Conservation (phyloP, 768 basidiomycete species). For the Terana coerulea region DNA sequence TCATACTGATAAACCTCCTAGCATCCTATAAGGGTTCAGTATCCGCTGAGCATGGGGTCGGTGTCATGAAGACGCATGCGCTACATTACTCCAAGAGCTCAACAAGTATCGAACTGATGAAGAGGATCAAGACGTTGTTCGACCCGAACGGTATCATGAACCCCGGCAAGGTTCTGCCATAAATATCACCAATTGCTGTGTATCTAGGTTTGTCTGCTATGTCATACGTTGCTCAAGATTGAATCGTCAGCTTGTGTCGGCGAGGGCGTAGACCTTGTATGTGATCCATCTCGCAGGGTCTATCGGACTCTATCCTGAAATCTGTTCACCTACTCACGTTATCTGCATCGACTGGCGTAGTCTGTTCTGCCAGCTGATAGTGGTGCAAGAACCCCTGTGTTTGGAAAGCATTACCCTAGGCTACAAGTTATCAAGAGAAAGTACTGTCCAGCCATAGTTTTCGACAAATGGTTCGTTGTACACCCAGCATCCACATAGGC, state of each 20-base stretch:
- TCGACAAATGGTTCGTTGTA: constrained; percentile 34
- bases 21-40: constrained; percentile 84
- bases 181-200: neutral
- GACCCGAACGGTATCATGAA: constrained; percentile 94
- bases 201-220: no score
- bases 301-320: no score
- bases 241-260: no score
- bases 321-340: no score
- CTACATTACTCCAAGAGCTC: constrained; percentile 82
- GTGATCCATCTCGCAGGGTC: no score
- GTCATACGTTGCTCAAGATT: no score
- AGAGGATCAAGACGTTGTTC: constrained; percentile 81
- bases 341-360: no score
- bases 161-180: constrained; percentile 73
- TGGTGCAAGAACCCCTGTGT: no score
- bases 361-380: no score
- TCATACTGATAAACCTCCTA: constrained; percentile 24
- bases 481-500: constrained; percentile 12
- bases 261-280: no score
- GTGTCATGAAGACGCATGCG: constrained; percentile 91
- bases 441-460: constrained; percentile 32
- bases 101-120: constrained; percentile 85
- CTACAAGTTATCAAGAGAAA: constrained; percentile 34
- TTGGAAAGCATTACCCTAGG: constrained; percentile 33
- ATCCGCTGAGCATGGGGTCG: constrained; percentile 96